Evolutionary conservation across 139 green algal species (phyloP).

Genomic region (Helicosporidium sp.): DNA sequence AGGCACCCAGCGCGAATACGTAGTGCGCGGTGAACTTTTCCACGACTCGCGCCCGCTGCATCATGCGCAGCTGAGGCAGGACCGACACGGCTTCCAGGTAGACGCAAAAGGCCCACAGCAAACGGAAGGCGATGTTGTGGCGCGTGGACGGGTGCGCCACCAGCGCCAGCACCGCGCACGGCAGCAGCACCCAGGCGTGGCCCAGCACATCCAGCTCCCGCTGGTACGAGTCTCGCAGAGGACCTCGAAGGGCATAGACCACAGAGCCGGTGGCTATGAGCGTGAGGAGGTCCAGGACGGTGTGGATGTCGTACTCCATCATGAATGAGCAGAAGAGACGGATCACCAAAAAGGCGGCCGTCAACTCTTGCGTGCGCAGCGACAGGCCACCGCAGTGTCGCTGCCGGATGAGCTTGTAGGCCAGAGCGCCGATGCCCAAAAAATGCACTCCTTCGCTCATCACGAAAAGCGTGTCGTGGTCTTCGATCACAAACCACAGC

Average conservation of each 20-base stretch:
- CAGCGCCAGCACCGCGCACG: constrained; percentile 63
- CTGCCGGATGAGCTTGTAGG: constrained; percentile 81
- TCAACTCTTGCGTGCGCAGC: constrained; percentile 75
- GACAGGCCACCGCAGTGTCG: constrained; percentile 73
- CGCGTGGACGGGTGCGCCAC: constrained; percentile 71
- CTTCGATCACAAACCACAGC: constrained; percentile 68
- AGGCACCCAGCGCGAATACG: constrained; percentile 86
- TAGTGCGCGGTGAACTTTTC: constrained; percentile 97
- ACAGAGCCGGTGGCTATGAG: constrained; percentile 67
- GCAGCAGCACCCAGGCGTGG: constrained; percentile 48
- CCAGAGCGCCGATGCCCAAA: constrained; percentile 72
- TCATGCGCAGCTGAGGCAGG: constrained; percentile 90
- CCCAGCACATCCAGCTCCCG: constrained; percentile 62
- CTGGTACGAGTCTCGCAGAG: constrained; percentile 63
- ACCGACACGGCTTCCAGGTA: constrained; percentile 93
- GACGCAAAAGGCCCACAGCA: constrained; percentile 92
- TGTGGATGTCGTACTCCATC: constrained; percentile 99
- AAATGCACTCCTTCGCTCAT: constrained; percentile 82
- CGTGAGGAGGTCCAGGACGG: constrained; percentile 76
- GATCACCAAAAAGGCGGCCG: constrained; percentile 71
- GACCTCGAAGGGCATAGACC: constrained; percentile 57
- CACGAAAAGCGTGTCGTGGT: constrained; percentile 95
- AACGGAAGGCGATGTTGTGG: constrained; percentile 52
- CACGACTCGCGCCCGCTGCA: constrained; percentile 90
- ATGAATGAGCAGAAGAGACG: constrained; percentile 87